Evolutionary conservation across 768 basidiomycete species (phyloP).

Genomic region (Suillus placidus): DNA sequence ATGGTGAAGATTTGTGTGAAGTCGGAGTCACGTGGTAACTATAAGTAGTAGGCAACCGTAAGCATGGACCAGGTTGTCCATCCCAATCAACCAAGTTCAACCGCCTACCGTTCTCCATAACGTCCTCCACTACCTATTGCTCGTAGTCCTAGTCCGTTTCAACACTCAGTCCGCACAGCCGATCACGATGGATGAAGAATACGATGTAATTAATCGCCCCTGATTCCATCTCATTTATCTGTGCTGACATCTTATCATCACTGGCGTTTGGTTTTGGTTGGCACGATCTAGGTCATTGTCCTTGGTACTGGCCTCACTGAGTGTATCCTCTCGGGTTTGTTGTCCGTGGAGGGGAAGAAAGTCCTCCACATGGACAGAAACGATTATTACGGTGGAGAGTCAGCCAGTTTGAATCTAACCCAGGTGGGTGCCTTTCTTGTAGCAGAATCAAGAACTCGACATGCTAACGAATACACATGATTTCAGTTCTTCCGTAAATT

Average conservation of each 20-base stretch:
- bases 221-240: slow-evolving; percentile 10
- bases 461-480: slow-evolving; percentile 24
- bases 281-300: slow-evolving; percentile 68
- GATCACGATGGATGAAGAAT: slow-evolving; percentile 94
- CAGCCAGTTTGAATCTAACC: slow-evolving; percentile 94
- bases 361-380: slow-evolving; percentile 99
- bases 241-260: slow-evolving; percentile 2
- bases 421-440: slow-evolving; percentile 60
- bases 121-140: not conserved
- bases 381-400: slow-evolving; percentile 98
- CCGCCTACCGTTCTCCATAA: not conserved
- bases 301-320: slow-evolving; percentile 98
- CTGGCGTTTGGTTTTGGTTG: slow-evolving; percentile 11
- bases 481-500: slow-evolving; percentile 94
- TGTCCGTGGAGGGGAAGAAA: slow-evolving; percentile 99
- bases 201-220: slow-evolving; percentile 67
- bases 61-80: not conserved
- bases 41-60: slow-evolving; percentile 32
- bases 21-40: slow-evolving; percentile 28
- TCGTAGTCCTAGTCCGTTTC: slow-evolving; percentile 14
- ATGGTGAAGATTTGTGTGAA: too few relatives aligned
- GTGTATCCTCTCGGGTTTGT: slow-evolving; percentile 95
- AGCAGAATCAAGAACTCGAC: not conserved
- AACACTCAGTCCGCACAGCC: slow-evolving; percentile 15
- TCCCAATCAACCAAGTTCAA: slow-evolving; percentile 6